Percentiles rank a stretch among this genome's conserved stretches.
Conservation (phyloP, 2,329 filamentous ascomycete species). For the Diaporthe humulicola region DNA sequence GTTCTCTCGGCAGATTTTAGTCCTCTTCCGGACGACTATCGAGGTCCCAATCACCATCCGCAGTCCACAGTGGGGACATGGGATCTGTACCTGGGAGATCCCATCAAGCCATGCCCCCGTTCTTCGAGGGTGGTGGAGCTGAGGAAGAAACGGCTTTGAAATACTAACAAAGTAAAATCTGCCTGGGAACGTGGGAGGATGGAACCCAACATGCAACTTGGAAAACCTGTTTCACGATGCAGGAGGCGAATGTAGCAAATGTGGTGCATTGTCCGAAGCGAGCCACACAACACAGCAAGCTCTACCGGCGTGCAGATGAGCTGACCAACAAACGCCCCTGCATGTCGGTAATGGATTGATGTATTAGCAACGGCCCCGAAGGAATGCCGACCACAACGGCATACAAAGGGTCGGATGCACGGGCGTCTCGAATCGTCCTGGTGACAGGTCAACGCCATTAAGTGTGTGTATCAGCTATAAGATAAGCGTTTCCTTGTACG, state of each 20-base stretch:
- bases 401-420: not conserved
- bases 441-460: not conserved
- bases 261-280: slow-evolving; percentile 16
- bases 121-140: not conserved
- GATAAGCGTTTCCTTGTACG: not conserved
- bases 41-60: not conserved
- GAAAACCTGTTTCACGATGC: slow-evolving; percentile 2
- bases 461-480: not conserved
- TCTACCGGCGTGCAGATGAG: not conserved
- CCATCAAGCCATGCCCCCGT: not conserved
- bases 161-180: not conserved
- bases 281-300: slow-evolving; percentile 12
- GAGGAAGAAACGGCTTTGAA: not conserved
- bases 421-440: not conserved
- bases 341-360: not conserved
- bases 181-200: not conserved
- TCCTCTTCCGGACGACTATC: slow-evolving; percentile 8
- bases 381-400: slow-evolving; percentile 2
- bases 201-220: not conserved
- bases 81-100: not conserved
- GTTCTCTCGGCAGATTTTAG: slow-evolving; percentile 10
- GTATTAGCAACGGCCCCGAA: slow-evolving; percentile 6
- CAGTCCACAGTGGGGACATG: not conserved
- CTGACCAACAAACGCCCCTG: slow-evolving; percentile 23
- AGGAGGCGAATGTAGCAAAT: not conserved